Conservation (phyloP, 139 green algal genomes). For the Ostreobium quekettii region DNA sequence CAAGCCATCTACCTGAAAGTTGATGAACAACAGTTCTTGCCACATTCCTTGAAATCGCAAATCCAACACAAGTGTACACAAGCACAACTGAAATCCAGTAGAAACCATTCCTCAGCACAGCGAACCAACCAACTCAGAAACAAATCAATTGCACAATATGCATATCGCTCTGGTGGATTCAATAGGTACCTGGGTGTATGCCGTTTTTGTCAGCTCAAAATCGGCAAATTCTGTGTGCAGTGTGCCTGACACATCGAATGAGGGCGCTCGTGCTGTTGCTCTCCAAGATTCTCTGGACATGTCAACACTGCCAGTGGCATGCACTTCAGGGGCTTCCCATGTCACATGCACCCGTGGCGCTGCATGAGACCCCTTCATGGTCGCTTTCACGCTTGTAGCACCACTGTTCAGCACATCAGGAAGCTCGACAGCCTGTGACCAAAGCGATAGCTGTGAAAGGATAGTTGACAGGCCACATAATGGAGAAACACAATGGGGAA, state of each 20-base stretch:
- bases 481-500: no score
- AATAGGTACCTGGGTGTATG: constrained; percentile 32
- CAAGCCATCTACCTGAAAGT: no score
- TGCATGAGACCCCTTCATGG: not conserved
- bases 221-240: constrained; percentile 32
- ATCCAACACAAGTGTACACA: no score
- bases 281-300: constrained; percentile 26
- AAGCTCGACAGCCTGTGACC: not conserved
- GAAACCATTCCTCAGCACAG: no score
- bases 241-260: constrained; percentile 28
- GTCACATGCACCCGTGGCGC: not conserved
- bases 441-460: no score
- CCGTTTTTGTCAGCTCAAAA: constrained; percentile 30
- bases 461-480: no score
- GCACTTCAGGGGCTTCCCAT: constrained; percentile 12
- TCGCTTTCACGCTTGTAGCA: not conserved
- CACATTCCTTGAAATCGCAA: no score
- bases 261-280: constrained; percentile 26
- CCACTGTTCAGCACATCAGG: constrained; percentile 6
- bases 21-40: no score
- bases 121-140: no score
- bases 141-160: no score
- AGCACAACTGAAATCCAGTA: no score
- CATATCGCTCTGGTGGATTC: no score
- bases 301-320: constrained; percentile 19